Conservation (phyloP, 2,329 filamentous ascomycete genomes). For the Fusarium robinianum region DNA sequence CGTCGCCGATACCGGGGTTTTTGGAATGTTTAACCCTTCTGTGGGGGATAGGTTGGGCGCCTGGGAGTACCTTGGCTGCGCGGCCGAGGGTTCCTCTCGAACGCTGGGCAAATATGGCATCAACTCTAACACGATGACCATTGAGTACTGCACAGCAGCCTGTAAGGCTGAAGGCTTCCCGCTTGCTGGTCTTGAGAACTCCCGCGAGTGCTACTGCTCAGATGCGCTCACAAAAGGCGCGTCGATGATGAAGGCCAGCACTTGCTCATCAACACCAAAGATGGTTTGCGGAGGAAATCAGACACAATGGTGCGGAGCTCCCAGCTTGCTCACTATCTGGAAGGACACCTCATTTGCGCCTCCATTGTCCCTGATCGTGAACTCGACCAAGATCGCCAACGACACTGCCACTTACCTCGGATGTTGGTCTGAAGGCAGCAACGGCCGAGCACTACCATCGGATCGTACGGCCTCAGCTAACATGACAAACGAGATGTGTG, state of each 20-base stretch:
- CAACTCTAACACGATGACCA: slow-evolving; percentile 22
- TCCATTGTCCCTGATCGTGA: slow-evolving; percentile 18
- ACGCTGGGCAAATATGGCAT: slow-evolving; percentile 27
- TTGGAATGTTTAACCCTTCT: slow-evolving; percentile 22
- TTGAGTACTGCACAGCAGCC: slow-evolving; percentile 26
- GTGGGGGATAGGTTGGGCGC: slow-evolving; percentile 23
- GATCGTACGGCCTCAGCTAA: slow-evolving; percentile 14
- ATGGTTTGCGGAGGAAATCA: slow-evolving; percentile 28
- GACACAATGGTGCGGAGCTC: slow-evolving; percentile 32
- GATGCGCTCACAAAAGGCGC: slow-evolving; percentile 15
- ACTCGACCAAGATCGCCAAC: slow-evolving; percentile 24
- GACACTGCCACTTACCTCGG: slow-evolving; percentile 25
- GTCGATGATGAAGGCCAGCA: slow-evolving; percentile 24
- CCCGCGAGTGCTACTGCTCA: slow-evolving; percentile 30
- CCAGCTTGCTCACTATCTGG: slow-evolving; percentile 26
- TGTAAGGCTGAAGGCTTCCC: slow-evolving; percentile 29
- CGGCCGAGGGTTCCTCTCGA: slow-evolving; percentile 18
- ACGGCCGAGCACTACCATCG: slow-evolving; percentile 23
- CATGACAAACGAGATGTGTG: slow-evolving; percentile 39
- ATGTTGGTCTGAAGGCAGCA: slow-evolving; percentile 22
- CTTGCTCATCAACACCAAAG: slow-evolving; percentile 21
- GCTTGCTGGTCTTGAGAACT: slow-evolving; percentile 29
- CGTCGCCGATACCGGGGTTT: slow-evolving; percentile 8
- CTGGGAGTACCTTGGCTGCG: slow-evolving; percentile 28
- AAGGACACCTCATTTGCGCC: slow-evolving; percentile 30